Evolutionary conservation across 139 green algal species (phyloP), one percentile per base, ranked within the genome.

Genomic region (Choricystis sp.): DNA sequence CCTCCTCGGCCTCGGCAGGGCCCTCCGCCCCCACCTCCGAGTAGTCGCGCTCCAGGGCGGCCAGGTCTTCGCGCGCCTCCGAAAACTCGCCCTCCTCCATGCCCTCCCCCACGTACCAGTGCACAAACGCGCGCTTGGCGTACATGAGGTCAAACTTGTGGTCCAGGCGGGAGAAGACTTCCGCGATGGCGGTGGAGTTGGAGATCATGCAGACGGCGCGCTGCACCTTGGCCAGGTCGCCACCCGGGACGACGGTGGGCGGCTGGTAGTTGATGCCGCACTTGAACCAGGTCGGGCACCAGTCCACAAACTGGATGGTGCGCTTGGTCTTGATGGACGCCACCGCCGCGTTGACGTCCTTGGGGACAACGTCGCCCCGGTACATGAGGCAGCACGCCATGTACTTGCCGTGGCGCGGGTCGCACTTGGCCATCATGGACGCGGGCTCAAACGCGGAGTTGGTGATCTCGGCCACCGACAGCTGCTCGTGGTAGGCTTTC

Each of bases 111-210:
- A 96, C 92, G 77, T 97, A 98, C 92, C 92, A 98, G 86, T 98
- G 92, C 63, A 98, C 92, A 70, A 98, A 98, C 58, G 92, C 92
- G 73, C 92, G 86, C 90, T 98, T 98, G 83, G 92, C 89, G 69
- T 98, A 98, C 92, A 98, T 98, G 2, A 98, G 88, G 71, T 98
- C 90, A 69, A 98, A 98, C 89, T 98, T 98, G 86, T 98, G 92
- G 80, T 98, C 90, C 69, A 98, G 84, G 66, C 92, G 79, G 68
- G 77, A 87, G 83, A 95, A 96, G 71, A 98, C 94, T 81, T 98
- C 92, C 30, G 91, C 90, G 71, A 98, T 96, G 74, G 88, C 89
- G 27, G 92, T 98, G 67, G 83, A 93, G 92, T 98, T 98, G 77
- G 86, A 93, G 78, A 98, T 98, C 92, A 98, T 98, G 90, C 92